Percentiles rank a stretch among this genome's conserved stretches.
These are phyloP conservation scores for Endoconidiophora laricicola DNA, from an alignment of 2,329 filamentous ascomycete genomes.

Conservation along the genomic window DNA sequence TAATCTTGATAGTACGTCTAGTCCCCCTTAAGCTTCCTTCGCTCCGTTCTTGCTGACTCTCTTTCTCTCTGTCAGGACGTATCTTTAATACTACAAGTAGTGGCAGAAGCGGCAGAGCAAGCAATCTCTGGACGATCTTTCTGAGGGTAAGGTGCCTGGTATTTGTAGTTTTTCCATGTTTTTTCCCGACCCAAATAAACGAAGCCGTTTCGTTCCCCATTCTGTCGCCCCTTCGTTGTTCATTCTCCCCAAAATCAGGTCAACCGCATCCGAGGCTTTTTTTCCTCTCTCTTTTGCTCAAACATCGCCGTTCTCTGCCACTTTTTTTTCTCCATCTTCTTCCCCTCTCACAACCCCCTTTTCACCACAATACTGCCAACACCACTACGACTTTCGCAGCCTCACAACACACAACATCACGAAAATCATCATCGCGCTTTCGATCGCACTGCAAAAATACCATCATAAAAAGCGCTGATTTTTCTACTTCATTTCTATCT, in stretches of 20 bases:
- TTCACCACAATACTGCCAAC: constrained; percentile 1
- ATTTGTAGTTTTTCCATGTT: no score
- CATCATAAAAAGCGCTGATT: constrained; percentile 7
- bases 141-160: no score
- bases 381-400: not conserved
- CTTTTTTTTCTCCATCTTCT: constrained; percentile 6
- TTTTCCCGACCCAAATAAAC: no score
- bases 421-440: constrained; percentile 5
- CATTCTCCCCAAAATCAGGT: not conserved
- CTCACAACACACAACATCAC: not conserved
- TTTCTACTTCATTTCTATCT: not conserved
- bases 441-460: not conserved
- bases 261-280: constrained; percentile 9
- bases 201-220: no score
- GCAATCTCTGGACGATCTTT: no score
- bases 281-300: constrained; percentile 1
- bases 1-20: not conserved
- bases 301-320: constrained; percentile 5
- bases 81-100: no score
- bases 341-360: constrained; percentile 5
- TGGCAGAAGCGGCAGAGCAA: no score
- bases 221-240: no score
- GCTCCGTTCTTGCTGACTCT: not conserved
- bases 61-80: no score
- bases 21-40: not conserved